Conservation (phyloP, 768 basidiomycete species). For the Tylopilus sp. region DNA sequence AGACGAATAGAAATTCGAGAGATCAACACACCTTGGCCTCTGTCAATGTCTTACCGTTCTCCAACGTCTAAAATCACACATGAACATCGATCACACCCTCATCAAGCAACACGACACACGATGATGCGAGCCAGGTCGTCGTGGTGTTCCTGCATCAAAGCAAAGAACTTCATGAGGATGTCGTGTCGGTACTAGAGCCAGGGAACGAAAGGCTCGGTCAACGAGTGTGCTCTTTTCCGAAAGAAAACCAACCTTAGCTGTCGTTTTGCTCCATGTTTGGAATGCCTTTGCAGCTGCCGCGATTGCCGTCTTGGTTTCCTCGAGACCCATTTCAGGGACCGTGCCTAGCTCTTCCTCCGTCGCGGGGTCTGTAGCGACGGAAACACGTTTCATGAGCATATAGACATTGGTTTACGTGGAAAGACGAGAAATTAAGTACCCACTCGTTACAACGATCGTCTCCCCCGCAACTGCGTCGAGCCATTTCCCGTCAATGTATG, state of each 20-base stretch:
- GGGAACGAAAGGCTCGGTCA: background rate
- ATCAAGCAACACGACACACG: conserved; percentile 40
- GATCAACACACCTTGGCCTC: conserved; percentile 65
- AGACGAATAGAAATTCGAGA: background rate
- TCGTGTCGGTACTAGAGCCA: conserved; percentile 69
- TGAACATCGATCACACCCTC: conserved; percentile 7
- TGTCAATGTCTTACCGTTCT: conserved; percentile 89
- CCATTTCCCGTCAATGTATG: conserved; percentile 84
- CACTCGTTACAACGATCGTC: conserved; percentile 75
- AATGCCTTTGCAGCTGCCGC: conserved; percentile 78
- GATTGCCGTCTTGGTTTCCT: conserved; percentile 84
- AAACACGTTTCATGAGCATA: background rate
- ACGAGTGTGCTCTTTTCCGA: background rate
- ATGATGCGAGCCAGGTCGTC: conserved; percentile 89
- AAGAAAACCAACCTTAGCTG: conserved; percentile 61
- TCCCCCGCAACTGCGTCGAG: conserved; percentile 71
- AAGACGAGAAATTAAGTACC: conserved; percentile 20
- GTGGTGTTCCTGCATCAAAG: conserved; percentile 75
- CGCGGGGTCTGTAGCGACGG: conserved; percentile 67
- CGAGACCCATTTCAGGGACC: conserved; percentile 84
- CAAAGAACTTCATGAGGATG: conserved; percentile 73
- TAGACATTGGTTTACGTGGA: background rate
- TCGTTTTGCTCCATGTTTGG: conserved; percentile 81
- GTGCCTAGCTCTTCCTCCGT: conserved; percentile 79
- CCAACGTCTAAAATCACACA: conserved; percentile 60